Evolutionary conservation across 139 green algal genomes (phyloP).

Genomic region (Marvania coccoides): DNA sequence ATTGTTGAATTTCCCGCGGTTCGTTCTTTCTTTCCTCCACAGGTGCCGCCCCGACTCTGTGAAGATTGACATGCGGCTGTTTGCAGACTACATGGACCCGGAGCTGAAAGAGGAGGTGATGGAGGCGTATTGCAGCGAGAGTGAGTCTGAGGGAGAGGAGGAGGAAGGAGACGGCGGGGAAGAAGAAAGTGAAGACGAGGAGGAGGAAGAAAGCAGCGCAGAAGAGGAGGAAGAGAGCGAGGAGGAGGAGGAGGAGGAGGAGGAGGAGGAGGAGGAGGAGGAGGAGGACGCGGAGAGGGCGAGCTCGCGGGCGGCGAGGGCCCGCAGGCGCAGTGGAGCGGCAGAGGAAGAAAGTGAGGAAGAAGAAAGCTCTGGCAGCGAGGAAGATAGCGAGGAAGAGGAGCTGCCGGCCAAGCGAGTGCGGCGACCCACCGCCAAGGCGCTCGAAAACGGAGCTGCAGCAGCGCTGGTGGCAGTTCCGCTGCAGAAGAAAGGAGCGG

Average conservation of each 20-base stretch:
- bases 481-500: neutral
- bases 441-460: neutral
- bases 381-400: neutral
- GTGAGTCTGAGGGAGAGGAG: neutral
- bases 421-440: neutral
- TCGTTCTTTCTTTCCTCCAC: neutral
- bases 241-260: neutral
- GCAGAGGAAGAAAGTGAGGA: neutral
- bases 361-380: neutral
- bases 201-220: neutral
- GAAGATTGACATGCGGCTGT: slow-evolving; percentile 73
- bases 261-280: slow-evolving; percentile 1
- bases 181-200: neutral
- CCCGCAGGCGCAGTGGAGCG: neutral
- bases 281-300: slow-evolving; percentile 2
- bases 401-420: neutral
- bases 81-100: slow-evolving; percentile 21
- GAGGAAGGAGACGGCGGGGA: neutral
- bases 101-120: slow-evolving; percentile 9
- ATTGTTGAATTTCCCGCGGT: too few species aligned
- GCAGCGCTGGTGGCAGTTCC: neutral
- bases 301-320: neutral
- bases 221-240: slow-evolving; percentile 8
- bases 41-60: slow-evolving; percentile 42
- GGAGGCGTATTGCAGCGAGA: neutral